Evolutionary conservation across 1,284 basidiomycete genomes (phyloP).

Genomic region (Melanopsichium pennsylvanicum): DNA sequence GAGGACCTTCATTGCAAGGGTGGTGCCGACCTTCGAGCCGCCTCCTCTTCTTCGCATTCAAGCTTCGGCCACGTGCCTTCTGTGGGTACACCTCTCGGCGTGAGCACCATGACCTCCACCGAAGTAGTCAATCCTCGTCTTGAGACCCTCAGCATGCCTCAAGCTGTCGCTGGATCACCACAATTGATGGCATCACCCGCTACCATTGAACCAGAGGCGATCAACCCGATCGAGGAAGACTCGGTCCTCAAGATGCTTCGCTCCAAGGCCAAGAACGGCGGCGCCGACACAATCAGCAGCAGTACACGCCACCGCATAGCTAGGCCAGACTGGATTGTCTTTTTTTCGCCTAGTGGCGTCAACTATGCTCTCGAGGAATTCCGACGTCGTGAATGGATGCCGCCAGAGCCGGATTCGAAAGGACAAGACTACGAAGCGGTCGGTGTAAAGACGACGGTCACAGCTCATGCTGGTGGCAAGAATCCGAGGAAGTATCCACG

Average conservation of each 20-base stretch:
- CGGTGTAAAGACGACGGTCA: constrained; percentile 19
- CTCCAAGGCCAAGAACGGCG: constrained; percentile 14
- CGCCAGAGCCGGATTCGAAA: constrained; percentile 7
- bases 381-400: constrained; percentile 50
- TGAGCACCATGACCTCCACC: constrained; percentile 39
- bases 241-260: constrained; percentile 28
- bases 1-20: constrained; percentile 8
- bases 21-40: not conserved
- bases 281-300: not conserved
- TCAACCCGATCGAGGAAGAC: constrained; percentile 39
- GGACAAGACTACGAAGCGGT: constrained; percentile 1
- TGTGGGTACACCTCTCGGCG: constrained; percentile 33
- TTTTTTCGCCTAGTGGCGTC: constrained; percentile 64
- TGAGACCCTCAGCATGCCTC: constrained; percentile 9
- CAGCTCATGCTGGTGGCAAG: constrained; percentile 10
- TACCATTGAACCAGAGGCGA: constrained; percentile 19
- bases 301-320: constrained; percentile 15
- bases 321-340: constrained; percentile 62
- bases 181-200: constrained; percentile 30
- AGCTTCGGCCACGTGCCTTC: constrained; percentile 37
- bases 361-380: constrained; percentile 58
- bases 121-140: constrained; percentile 17
- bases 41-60: constrained; percentile 3
- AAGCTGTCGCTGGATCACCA: constrained; percentile 25
- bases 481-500: constrained; percentile 33